These are phyloP conservation scores for Penicillium longicatenatum DNA, from an alignment of 495 filamentous ascomycete genomes.

Conservation along the genomic window DNA sequence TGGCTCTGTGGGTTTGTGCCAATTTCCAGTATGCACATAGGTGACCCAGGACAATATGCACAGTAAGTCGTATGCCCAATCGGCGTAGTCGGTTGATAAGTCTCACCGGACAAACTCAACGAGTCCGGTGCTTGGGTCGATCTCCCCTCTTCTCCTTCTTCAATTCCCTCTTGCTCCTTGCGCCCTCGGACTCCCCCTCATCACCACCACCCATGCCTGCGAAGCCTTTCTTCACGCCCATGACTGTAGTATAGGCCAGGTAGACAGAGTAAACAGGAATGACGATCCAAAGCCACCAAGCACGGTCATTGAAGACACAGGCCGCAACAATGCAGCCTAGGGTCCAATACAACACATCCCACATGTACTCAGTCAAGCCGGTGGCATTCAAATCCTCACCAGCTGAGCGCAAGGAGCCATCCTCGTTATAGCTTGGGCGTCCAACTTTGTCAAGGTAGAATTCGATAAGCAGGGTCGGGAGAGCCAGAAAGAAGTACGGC, in stretches of 20 bases:
- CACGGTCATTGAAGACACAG: slow-evolving; percentile 71
- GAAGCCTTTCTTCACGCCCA: slow-evolving; percentile 66
- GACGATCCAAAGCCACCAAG: slow-evolving; percentile 72
- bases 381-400: slow-evolving; percentile 89
- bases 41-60: not conserved
- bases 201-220: slow-evolving; percentile 52
- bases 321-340: slow-evolving; percentile 69
- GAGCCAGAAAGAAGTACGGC: slow-evolving; percentile 69
- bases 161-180: slow-evolving; percentile 61
- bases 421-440: slow-evolving; percentile 69
- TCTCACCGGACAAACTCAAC: not conserved
- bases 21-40: not conserved
- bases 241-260: slow-evolving; percentile 65
- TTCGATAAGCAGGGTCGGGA: slow-evolving; percentile 76
- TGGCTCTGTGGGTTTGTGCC: not conserved
- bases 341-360: slow-evolving; percentile 92
- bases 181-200: slow-evolving; percentile 24
- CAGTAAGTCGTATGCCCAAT: not conserved
- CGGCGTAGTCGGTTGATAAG: not conserved
- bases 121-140: slow-evolving; percentile 43
- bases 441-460: slow-evolving; percentile 80
- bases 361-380: slow-evolving; percentile 96
- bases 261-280: slow-evolving; percentile 71
- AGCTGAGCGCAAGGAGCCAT: slow-evolving; percentile 67
- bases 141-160: slow-evolving; percentile 64